Evolutionary conservation across 2,329 filamentous ascomycete species (phyloP), one percentile per base, ranked within the genome.

Genomic region (Colletotrichum sublineola): DNA sequence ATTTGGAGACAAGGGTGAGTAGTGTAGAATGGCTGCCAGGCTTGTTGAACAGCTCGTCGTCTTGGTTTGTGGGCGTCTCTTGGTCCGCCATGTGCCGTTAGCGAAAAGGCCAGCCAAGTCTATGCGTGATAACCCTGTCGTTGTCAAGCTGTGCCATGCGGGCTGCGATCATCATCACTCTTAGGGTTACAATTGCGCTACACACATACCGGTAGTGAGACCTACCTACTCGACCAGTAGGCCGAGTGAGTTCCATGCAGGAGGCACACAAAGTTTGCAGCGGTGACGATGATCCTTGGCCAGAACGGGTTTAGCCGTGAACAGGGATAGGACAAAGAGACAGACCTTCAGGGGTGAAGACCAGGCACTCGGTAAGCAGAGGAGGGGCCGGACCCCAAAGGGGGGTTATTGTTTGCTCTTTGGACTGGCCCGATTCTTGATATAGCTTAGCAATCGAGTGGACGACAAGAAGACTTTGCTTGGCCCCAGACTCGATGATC

Each of bases 241-340:
- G 11, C 62, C 15, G 36, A 33, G 8, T 55, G 36, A 33, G 8
- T 55, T 38, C 48, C 38, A 38, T 42, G 50, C 38, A 33, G 48
- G n/a, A 15, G 11, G 11, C 33, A 38, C 31, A 24, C 53, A 56
- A 38, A 33, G 20, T 29, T 24, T 68, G 40, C 63, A 48, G 36
- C 48, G 14, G 48, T 65, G 48, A 48, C 57, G 68, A 67, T 62
- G 63, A 67, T 55, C 48, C 63, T 24, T 33, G 18, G 29, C 24
- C 48, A 24, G 18, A 56, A 56, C 48, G 24, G 24, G 24, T 1
- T 24, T 24, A 24, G 24, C 24, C 24, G 24, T 24, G 18, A 56
- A 56, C 48, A 63, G 33, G 56, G 42, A 61, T 67, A 60, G 42
- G 40, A 38, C 38, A 67, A 18, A 53, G 20, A 56, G 33, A 4